Evolutionary conservation across 345 rosid genomes (phyloP), one percentile per base, ranked within the genome.

Genomic region (Syzygium aqueum): DNA sequence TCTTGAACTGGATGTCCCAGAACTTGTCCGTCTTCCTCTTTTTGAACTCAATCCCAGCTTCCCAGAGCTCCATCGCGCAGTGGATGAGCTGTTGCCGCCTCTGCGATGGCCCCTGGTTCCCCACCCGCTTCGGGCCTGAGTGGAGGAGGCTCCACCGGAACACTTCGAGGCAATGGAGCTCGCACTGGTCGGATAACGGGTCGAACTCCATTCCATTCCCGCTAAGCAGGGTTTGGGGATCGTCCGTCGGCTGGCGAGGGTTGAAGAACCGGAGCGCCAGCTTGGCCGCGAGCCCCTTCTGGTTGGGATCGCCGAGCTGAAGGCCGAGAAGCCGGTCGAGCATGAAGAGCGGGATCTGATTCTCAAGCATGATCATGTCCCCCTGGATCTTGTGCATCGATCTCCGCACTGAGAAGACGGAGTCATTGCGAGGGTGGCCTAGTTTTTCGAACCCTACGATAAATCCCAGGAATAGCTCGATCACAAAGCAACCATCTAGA

Each of bases 361-460:
- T 97, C 90, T 95, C 97, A 7, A 97, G 84, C 98, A 97, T 94
- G 84, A 95, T 91, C 98, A 96, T 97, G 87, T 97, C 99, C 73
- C 94, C 87, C 85, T 94, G 98, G 86, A 95, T 97, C 6, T 95
- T 91, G 90, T 95, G 97, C 98, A 95, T 96, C 8, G 94, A 93
- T 16, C 96, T 96, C 49, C 98, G 92, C 95, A 94, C 94, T 1
- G 97, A 94, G 22, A 96, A 97, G 59, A 95, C 90, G 4, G 98
- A 98, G 90, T 96, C 99, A 46, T 94, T 94, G 84, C 90, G 90
- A 10, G 94, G 89, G 87, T 97, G 96, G 30, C 95, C 98, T 25
- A 94, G 95, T 57, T 89, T 84, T 0, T 86, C 59, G 88, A 96
- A 95, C 84, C 98, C 97, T 51, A 88, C 94, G 12, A 90, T 94